Evolutionary conservation across 768 basidiomycete species (phyloP).

Genomic region (Ramaria rubella): DNA sequence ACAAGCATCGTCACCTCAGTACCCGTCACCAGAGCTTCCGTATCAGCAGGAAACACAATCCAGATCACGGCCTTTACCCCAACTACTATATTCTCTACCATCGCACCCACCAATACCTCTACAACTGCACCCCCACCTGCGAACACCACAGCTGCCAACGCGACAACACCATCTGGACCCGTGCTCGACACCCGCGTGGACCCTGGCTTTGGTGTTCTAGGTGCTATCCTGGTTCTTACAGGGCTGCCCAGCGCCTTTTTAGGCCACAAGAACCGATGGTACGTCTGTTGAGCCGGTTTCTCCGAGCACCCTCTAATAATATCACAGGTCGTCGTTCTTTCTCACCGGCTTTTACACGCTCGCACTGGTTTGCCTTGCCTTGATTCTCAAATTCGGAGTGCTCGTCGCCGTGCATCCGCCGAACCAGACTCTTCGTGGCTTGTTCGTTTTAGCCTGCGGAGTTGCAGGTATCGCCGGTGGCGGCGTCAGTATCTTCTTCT

Average conservation of each 20-base stretch:
- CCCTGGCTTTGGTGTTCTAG: conserved; percentile 85
- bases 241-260: conserved; percentile 86
- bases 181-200: conserved; percentile 62
- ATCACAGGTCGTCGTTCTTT: conserved; percentile 82
- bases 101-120: conserved; percentile 37
- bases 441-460: conserved; percentile 79
- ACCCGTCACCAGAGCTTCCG: conserved; percentile 36
- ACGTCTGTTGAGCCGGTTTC: conserved; percentile 22
- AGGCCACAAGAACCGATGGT: conserved; percentile 97
- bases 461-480: conserved; percentile 83
- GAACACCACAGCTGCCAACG: conserved; percentile 34
- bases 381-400: conserved; percentile 86
- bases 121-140: conserved; percentile 36
- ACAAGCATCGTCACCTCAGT: conserved; percentile 1
- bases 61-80: conserved; percentile 50
- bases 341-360: conserved; percentile 88
- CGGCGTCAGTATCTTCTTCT: conserved; percentile 85
- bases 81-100: conserved; percentile 56
- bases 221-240: conserved; percentile 80
- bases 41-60: conserved; percentile 42
- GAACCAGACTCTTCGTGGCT: conserved; percentile 67
- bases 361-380: conserved; percentile 76
- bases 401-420: conserved; percentile 80
- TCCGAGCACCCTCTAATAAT: conserved; percentile 14
- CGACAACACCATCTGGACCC: conserved; percentile 36